These are phyloP conservation scores for Lithohypha guttulata DNA, from an alignment of 2,329 filamentous ascomycete genomes.

Conservation along the genomic window DNA sequence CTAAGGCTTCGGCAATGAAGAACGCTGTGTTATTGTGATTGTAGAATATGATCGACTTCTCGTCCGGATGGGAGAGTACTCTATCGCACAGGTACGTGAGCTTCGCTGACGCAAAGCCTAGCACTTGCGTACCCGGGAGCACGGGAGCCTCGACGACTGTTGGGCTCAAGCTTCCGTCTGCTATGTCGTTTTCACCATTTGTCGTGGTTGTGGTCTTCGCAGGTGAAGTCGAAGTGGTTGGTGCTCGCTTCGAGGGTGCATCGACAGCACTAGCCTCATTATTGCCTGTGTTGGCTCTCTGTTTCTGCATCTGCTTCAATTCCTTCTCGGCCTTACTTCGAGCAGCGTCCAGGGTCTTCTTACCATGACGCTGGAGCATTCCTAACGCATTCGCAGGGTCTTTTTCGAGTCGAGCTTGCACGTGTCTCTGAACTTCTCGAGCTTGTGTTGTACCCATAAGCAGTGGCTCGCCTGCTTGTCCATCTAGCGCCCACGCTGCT, in stretches of 20 bases:
- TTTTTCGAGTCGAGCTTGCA: constrained; percentile 29
- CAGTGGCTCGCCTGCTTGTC: constrained; percentile 33
- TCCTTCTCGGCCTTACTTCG: constrained; percentile 12
- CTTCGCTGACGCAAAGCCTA: constrained; percentile 79
- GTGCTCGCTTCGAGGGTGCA: constrained; percentile 1
- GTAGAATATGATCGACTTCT: constrained; percentile 89
- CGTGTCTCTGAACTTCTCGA: constrained; percentile 44
- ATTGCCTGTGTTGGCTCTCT: not conserved
- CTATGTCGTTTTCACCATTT: not conserved
- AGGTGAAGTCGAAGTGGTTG: not conserved
- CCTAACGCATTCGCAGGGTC: constrained; percentile 27
- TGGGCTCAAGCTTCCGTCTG: not conserved
- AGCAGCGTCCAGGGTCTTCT: constrained; percentile 27
- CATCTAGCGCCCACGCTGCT: constrained; percentile 57
- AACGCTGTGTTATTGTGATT: constrained; percentile 78
- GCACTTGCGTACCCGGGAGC: constrained; percentile 50
- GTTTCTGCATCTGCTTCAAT: not conserved
- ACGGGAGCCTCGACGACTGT: constrained; percentile 34
- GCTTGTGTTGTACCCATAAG: constrained; percentile 50
- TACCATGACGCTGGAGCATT: constrained; percentile 32
- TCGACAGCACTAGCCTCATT: constrained; percentile 5
- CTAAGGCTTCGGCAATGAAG: constrained; percentile 73
- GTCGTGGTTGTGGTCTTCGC: not conserved
- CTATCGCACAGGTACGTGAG: constrained; percentile 72
- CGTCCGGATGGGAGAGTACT: constrained; percentile 49